phyloP scores from a whole-genome alignment of 768 basidiomycete genomes.

The Tulasnella sp. region DNA sequence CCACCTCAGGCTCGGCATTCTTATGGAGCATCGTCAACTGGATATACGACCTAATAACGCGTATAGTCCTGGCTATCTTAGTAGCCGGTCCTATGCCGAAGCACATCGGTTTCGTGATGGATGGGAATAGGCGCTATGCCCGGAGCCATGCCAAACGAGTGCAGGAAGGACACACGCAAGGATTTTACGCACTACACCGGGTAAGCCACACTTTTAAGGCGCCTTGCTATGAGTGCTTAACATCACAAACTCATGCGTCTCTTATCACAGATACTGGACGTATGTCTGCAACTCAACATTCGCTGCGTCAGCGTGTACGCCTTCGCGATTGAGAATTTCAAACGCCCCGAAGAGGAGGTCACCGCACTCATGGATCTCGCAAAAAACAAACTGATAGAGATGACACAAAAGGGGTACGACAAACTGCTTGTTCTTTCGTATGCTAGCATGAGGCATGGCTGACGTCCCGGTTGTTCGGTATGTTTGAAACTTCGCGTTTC shows the following conservation, averaged over 20 bases:
- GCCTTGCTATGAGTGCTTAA: background rate
- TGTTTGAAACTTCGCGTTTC: background rate
- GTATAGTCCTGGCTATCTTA: slow-evolving; percentile 52
- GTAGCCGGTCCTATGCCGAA: slow-evolving; percentile 73
- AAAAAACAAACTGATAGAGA: slow-evolving; percentile 61
- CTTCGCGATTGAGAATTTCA: slow-evolving; percentile 98
- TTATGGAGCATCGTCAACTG: background rate
- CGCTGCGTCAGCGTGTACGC: slow-evolving; percentile 87
- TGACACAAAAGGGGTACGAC: slow-evolving; percentile 69
- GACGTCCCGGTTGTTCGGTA: background rate
- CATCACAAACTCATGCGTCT: background rate
- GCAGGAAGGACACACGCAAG: slow-evolving; percentile 70
- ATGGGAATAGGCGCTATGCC: slow-evolving; percentile 90
- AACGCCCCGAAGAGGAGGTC: slow-evolving; percentile 74
- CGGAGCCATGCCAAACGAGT: slow-evolving; percentile 44
- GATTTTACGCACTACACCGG: slow-evolving; percentile 65
- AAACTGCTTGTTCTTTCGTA: background rate
- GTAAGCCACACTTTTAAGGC: slow-evolving; percentile 35
- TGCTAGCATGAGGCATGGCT: background rate
- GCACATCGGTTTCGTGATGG: slow-evolving; percentile 95
- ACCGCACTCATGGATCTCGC: slow-evolving; percentile 78
- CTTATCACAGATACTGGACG: slow-evolving; percentile 57
- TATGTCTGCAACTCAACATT: slow-evolving; percentile 70
- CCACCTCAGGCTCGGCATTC: background rate
- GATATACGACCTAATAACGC: slow-evolving; percentile 14